These are phyloP conservation scores for Cicer judaicum DNA, from an alignment of 306 rosid genomes.

Conservation along the genomic window DNA sequence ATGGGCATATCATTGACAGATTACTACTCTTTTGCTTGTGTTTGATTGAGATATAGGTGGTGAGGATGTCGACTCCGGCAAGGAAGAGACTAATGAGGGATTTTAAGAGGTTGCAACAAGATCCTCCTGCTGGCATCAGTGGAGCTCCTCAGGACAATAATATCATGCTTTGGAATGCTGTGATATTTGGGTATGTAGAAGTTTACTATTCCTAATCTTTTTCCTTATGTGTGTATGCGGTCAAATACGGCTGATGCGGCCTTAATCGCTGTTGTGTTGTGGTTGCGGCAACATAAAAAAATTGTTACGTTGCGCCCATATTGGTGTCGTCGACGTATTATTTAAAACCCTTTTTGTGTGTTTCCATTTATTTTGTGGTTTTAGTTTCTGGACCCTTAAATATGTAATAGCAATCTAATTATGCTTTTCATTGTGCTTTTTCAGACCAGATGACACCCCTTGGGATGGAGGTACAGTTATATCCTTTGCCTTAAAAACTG, in stretches of 20 bases:
- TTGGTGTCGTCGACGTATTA: neutral
- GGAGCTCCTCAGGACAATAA: conserved; percentile 97
- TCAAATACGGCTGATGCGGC: neutral
- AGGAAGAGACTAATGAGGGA: conserved; percentile 97
- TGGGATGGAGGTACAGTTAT: conserved; percentile 95
- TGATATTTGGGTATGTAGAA: conserved; percentile 80
- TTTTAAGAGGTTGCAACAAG: conserved; percentile 90
- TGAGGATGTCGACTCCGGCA: conserved; percentile 89
- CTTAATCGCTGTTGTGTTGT: neutral
- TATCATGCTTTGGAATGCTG: conserved; percentile 98
- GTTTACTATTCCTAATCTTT: neutral
- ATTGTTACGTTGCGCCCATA: neutral
- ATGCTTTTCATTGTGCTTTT: conserved; percentile 42
- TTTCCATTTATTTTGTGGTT: conserved; percentile 32
- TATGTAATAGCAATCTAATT: conserved; percentile 33
- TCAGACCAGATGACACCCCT: conserved; percentile 96
- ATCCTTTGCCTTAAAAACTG: conserved; percentile 31
- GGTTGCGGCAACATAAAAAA: neutral
- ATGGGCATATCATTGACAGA: conserved; percentile 17
- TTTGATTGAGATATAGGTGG: conserved; percentile 58
- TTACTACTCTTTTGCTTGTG: conserved; percentile 25
- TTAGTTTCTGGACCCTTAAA: conserved; percentile 28
- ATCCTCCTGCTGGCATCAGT: conserved; percentile 95
- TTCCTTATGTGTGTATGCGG: neutral
- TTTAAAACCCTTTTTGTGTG: neutral